Evolutionary conservation across 106 monocot species (phyloP).

Genomic region (Chionographis japonica): DNA sequence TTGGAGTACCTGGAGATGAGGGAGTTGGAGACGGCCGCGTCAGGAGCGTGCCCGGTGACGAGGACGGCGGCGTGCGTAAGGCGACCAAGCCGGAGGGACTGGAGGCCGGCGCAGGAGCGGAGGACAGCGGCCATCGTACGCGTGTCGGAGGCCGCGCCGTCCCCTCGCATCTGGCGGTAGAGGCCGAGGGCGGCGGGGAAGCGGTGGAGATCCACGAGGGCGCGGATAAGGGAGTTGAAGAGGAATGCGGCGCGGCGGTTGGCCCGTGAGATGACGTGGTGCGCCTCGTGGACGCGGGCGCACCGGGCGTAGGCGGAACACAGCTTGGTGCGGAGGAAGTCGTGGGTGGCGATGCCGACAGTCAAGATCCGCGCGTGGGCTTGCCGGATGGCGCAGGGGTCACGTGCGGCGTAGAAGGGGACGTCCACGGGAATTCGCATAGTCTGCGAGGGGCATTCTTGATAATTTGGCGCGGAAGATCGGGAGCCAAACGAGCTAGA

Average conservation of each 20-base stretch:
- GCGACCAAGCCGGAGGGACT: conserved; percentile 7
- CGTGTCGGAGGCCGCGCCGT: not conserved
- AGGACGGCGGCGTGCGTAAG: conserved; percentile 6
- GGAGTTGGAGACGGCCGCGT: conserved; percentile 5
- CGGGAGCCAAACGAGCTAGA: no score
- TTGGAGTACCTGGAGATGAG: conserved; percentile 21
- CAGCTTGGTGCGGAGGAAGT: conserved; percentile 18
- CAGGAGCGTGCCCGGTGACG: not conserved
- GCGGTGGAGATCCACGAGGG: not conserved
- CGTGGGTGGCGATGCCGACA: not conserved
- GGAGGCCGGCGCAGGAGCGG: not conserved
- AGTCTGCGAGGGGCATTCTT: no score
- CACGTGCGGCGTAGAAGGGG: conserved; percentile 12
- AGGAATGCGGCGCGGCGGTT: not conserved
- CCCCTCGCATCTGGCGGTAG: conserved; percentile 10
- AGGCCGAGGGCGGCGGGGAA: conserved; percentile 4
- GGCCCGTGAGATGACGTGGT: conserved; percentile 6
- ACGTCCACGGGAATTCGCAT: not conserved
- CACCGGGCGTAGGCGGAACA: conserved; percentile 15
- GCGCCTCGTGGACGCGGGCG: conserved; percentile 2
- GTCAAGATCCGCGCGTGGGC: conserved; percentile 6
- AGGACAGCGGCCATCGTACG: conserved; percentile 6
- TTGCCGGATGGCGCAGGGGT: not conserved
- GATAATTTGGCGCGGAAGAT: no score
- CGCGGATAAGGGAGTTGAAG: conserved; percentile 11